phyloP scores from a whole-genome alignment of 2,329 filamentous ascomycete species.

The Elsinoe ampelina region DNA sequence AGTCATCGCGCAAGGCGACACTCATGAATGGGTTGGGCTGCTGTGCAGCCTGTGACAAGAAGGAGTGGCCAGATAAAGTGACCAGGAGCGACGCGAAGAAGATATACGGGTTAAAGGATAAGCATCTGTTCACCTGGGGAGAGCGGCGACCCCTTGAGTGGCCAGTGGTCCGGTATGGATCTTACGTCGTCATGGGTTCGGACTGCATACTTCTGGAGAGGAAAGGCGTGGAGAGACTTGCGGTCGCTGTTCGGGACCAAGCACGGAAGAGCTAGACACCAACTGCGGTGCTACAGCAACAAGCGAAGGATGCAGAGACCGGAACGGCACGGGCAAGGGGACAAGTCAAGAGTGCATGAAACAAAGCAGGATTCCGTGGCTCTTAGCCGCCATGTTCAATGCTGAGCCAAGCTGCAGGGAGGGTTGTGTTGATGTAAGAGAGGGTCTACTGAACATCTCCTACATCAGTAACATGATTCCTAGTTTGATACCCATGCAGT shows the following conservation, averaged over 20 bases:
- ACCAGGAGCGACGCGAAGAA: conserved; percentile 23
- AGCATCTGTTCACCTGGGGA: conserved; percentile 19
- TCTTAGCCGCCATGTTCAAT: too few relatives aligned
- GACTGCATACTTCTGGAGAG: conserved; percentile 23
- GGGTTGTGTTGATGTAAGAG: background rate
- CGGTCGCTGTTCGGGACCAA: conserved; percentile 18
- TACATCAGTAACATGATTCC: background rate
- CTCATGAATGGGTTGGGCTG: conserved; percentile 24
- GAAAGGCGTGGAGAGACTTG: conserved; percentile 21
- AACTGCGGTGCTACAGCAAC: conserved; percentile 9
- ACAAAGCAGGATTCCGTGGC: background rate
- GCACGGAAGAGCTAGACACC: conserved; percentile 15
- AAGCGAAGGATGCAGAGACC: conserved; percentile 15
- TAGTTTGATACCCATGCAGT: background rate
- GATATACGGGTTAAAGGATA: conserved; percentile 19
- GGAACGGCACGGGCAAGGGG: background rate
- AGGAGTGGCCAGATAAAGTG: conserved; percentile 25
- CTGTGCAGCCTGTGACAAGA: conserved; percentile 23
- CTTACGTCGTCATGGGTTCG: conserved; percentile 18
- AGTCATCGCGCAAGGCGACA: conserved; percentile 20
- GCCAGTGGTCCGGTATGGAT: conserved; percentile 21
- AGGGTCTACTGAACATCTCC: background rate
- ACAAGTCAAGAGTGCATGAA: conserved; percentile 6
- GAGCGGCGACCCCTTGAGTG: conserved; percentile 1
- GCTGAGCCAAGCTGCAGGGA: background rate